phyloP scores from a whole-genome alignment of 1,139 yeast species.

The Hemisphaericaspora xylanilytica region DNA sequence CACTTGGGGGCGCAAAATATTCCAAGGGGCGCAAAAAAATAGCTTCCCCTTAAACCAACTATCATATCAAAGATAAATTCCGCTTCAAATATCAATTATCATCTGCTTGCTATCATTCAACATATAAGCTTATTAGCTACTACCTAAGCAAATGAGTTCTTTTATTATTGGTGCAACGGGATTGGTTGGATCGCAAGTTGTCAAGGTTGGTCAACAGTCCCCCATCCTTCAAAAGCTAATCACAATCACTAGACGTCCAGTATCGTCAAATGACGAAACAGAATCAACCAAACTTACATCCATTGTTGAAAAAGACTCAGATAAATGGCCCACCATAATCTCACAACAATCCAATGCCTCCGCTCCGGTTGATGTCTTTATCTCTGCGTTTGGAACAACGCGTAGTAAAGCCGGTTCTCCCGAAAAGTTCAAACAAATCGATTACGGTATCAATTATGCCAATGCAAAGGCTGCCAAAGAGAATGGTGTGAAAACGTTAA shows the following conservation, averaged over 20 bases:
- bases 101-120: too few relatives aligned
- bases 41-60: too few relatives aligned
- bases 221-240: conserved; percentile 30
- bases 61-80: too few relatives aligned
- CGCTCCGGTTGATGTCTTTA: conserved; percentile 31
- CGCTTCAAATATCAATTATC: too few relatives aligned
- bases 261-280: conserved; percentile 10
- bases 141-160: conserved; percentile 30
- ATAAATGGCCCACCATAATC: conserved; percentile 40
- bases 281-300: conserved; percentile 23
- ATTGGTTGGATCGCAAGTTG: conserved; percentile 50
- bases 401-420: conserved; percentile 66
- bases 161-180: conserved; percentile 63
- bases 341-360: conserved; percentile 10
- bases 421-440: conserved; percentile 63
- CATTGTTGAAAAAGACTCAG: conserved; percentile 35
- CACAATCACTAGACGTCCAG: conserved; percentile 47
- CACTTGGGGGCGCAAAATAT: too few relatives aligned
- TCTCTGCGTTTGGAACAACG: conserved; percentile 77
- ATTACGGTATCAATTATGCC: conserved; percentile 62
- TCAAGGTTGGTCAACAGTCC: conserved; percentile 36
- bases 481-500: conserved; percentile 60
- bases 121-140: too few relatives aligned
- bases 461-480: conserved; percentile 70
- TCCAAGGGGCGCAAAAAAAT: too few relatives aligned